Conservation (phyloP, 1,139 yeast species). For the Debaryomyces sp. region DNA sequence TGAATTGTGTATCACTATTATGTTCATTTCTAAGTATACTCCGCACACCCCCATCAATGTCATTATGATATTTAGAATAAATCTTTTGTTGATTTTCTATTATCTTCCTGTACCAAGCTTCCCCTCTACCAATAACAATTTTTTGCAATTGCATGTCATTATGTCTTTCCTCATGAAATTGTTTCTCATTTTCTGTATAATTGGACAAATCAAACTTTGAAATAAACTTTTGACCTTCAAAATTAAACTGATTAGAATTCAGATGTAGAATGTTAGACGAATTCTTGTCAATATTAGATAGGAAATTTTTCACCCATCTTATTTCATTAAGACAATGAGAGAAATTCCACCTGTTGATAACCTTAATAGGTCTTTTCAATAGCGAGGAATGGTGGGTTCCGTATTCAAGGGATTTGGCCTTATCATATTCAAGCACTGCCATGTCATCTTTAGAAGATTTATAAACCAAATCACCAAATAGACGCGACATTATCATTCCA, state of each 20-base stretch:
- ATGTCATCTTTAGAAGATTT: slow-evolving; percentile 5
- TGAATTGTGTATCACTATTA: not conserved
- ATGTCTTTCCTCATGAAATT: not conserved
- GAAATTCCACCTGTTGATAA: slow-evolving; percentile 41
- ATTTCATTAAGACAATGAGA: slow-evolving; percentile 33
- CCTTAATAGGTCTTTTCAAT: slow-evolving; percentile 21
- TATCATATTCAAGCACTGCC: slow-evolving; percentile 32
- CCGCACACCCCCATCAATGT: slow-evolving; percentile 7
- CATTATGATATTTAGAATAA: slow-evolving; percentile 3
- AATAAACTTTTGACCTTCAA: not conserved
- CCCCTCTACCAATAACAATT: slow-evolving; percentile 29
- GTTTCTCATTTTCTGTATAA: not conserved
- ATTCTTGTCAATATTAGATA: not conserved
- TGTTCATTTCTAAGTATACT: not conserved
- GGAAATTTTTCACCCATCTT: slow-evolving; percentile 16
- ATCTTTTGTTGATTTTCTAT: slow-evolving; percentile 21
- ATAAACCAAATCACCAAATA: slow-evolving; percentile 46
- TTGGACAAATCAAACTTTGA: slow-evolving; percentile 4
- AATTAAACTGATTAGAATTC: not conserved
- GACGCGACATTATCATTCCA: slow-evolving; percentile 46
- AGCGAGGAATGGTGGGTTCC: slow-evolving; percentile 23
- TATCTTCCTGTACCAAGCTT: slow-evolving; percentile 20
- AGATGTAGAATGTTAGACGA: not conserved
- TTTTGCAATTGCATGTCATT: slow-evolving; percentile 26
- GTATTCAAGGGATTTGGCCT: slow-evolving; percentile 18